Base-by-base conservation (phyloP, 305 asterid genomes). In the Fraxinus latifolia region DNA sequence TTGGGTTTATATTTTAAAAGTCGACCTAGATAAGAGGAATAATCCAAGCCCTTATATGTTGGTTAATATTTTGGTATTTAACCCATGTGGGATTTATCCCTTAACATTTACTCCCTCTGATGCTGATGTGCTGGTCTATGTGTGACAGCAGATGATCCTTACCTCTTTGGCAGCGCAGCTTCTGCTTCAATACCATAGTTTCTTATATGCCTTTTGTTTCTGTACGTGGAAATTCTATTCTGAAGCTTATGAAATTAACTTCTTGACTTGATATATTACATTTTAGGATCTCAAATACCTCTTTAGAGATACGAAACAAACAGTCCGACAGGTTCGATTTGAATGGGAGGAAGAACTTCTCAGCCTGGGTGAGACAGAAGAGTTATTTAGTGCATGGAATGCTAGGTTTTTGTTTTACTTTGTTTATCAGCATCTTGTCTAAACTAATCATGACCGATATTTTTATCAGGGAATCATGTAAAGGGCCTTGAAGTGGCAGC, bases 401-500 rank as follows among this genome's bases (percentile, higher is more conserved):
- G 73, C 33, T 65, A 25, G 17, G 34, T 23, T 65, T 25, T 65
- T 65, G n/a, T 65, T 58, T 2, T 53, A 42, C 7, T 58, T 78
- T 42, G 23, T 21, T 53, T 42, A 75, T 37, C 23, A 76, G 78
- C 77, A 60, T 72, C 76, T 75, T 76, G 29, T 80, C 33, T 39
- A 79, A 25, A 50, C n/a, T 55, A 44, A 58, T 78, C 78, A 82
- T 27, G 4, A 73, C 34, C 3, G 5, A 80, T 73, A 29, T 50
- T 37, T 83, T 83, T 77, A 36, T 27, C 87, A 95, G 98, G 90
- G 83, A 86, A 89, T 85, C 92, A 92, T 89, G 89, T 92, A 39
- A 90, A 90, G 88, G 91, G 93, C 68, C 92, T 95, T 74, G 94
- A 91, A 84, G 90, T 80, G 72, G 89, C 94, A 17, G 89, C 97